Base-by-base conservation (phyloP, 129 eudicot species). In the Flaveria brownii region DNA sequence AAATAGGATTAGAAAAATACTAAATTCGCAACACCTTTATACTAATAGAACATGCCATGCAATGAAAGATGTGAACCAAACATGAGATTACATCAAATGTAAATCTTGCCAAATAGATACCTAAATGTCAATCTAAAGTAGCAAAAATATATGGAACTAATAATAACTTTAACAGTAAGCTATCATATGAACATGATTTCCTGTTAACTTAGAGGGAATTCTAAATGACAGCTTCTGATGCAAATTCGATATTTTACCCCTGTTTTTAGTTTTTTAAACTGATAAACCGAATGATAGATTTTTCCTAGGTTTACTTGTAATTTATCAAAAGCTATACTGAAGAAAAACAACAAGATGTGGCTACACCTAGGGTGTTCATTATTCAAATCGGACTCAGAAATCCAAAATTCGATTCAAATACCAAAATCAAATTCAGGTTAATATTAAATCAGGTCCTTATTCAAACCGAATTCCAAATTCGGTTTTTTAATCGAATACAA, bases 201-300 rank as follows among this genome's bases (percentile, higher is more conserved):
- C 50, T 36, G 23, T 65, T 15, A 65, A 65, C 25, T 36, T 39
- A 63, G 5, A 39, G 30, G 11, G 65, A 28, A 55, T 54, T 65
- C 66, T 50, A 15, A 64, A 76, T 65, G 69, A 25, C 51, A 26
- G 46, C 62, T 43, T 39, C 11, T 41, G 68, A 68, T 12, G 47
- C 33, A 43, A 55, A 23, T 22, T 54, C 9, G 41, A 39, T 51
- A 52, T 51, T 39, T 23, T 22, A 68, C 68, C 36, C 47, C 15
- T 54, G 8, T 1, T 68, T 77, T 54, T 54, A 77, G 56, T 57
- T 16, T 54, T 15, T 16, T 6, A 7, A 26, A 30, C 5, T 55
- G 62, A 15, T 13, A 69, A 11, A 43, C 18, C n/a, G n/a, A n/a
- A 25, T 41, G 46, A 54, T 6, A 57, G 2, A 5, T 8, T 33